Base-by-base conservation (phyloP, 2,329 filamentous ascomycete species). In the Hypocrella siamensis region DNA sequence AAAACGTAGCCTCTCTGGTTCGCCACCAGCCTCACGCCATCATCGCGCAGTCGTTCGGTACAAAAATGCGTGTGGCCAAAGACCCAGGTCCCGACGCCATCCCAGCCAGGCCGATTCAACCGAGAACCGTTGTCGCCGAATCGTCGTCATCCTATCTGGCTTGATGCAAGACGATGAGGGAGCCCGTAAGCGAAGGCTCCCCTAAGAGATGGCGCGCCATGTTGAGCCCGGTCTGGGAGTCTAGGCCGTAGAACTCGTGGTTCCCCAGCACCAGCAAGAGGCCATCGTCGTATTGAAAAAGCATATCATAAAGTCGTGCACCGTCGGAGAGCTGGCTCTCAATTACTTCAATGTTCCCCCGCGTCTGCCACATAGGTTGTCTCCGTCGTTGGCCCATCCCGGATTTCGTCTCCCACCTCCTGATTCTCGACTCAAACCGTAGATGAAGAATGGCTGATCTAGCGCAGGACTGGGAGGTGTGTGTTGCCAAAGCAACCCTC, bases 181-280 rank as follows among this genome's bases (percentile, higher is more conserved):
- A 56, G 0, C 52, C 53, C 0, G 32, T 33, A 10, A 68, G 41
- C 1, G 30, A 32, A 1, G 53, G 46, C 33, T 69, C 63, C 3
- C 46, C 30, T 31, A 46, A 46, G 3, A 69, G 44, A 6, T 41
- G 41, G 16, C 40, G 40, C 1, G 63, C 63, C 9, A 42, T 43
- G 3, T 43, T 41, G 5, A 69, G 37, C 1, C 54, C 57, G 1
- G 49, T 40, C 2, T 52, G 45, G 31, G 58, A 53, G 25, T 48
- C 51, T 21, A 60, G 46, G 19, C 56, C 56, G 40, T 65, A 67
- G 42, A 68, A 69, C 42, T 70, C 66, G 40, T 70, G 65, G 42
- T 70, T 70, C 0, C 64, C 67, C 3, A 69, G 52, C 0, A 69
- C 53, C 2, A 67, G 45, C 31, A 67, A 59, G 3, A 69, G 56